These are phyloP conservation scores for Lactarius trivialis DNA, from an alignment of 768 basidiomycete species.

Conservation along the genomic window DNA sequence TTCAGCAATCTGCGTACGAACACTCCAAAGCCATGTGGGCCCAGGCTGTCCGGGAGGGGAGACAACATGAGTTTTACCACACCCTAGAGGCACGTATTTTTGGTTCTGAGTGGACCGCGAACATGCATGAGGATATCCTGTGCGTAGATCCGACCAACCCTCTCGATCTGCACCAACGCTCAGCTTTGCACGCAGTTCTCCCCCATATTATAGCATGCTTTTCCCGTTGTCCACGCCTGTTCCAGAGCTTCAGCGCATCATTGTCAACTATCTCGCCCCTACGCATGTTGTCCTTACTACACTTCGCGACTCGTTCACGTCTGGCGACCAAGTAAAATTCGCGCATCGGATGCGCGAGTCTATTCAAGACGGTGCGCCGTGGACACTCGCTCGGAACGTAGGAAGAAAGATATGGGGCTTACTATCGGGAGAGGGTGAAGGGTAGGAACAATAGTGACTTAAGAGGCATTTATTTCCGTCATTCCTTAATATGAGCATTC, in stretches of 20 bases:
- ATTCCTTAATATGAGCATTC: conserved; percentile 3
- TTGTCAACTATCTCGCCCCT: conserved; percentile 53
- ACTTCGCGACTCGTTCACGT: conserved; percentile 45
- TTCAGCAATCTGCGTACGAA: conserved; percentile 41
- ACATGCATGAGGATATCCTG: conserved; percentile 21
- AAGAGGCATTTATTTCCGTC: not conserved
- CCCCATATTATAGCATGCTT: conserved; percentile 39
- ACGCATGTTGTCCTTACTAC: conserved; percentile 46
- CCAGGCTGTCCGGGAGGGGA: conserved; percentile 48
- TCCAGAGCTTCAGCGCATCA: conserved; percentile 45
- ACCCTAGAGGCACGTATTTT: conserved; percentile 15
- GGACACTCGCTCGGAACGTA: conserved; percentile 35
- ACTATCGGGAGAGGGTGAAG: conserved; percentile 19
- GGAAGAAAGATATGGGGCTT: conserved; percentile 34
- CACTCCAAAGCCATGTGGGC: conserved; percentile 37
- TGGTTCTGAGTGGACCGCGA: conserved; percentile 17
- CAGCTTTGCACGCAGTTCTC: conserved; percentile 9
- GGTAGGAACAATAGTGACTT: conserved; percentile 5
- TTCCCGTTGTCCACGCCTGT: conserved; percentile 53
- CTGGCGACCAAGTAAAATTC: conserved; percentile 55
- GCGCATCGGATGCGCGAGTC: conserved; percentile 57
- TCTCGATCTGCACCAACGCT: not conserved
- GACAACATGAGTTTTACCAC: conserved; percentile 25
- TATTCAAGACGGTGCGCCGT: conserved; percentile 56
- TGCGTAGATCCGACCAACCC: conserved; percentile 6